Percentiles rank a stretch among this genome's conserved stretches.
Evolutionary conservation across 371 early-diverging fungal genomes (phyloP).

Genomic region (Syncephalastrum sp.): DNA sequence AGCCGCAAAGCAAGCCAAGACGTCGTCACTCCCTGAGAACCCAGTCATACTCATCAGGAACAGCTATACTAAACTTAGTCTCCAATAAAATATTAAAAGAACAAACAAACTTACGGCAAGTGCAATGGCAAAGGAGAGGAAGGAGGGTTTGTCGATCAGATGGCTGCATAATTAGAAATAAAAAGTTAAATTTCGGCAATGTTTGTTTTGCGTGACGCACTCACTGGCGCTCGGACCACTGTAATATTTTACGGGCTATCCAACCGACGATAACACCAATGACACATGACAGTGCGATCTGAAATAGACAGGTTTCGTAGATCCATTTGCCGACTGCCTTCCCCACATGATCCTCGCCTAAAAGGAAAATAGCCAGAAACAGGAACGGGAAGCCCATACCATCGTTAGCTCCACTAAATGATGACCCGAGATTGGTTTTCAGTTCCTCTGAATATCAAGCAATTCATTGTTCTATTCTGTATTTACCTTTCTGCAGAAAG

Average conservation of each 20-base stretch:
- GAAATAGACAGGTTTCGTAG: constrained; percentile 74
- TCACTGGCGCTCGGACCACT: constrained; percentile 69
- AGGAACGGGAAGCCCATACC: constrained; percentile 90
- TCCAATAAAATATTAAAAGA: neutral
- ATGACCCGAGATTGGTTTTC: neutral
- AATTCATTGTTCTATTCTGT: neutral
- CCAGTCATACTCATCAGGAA: constrained; percentile 80
- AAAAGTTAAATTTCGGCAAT: neutral
- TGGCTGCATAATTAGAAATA: constrained; percentile 31
- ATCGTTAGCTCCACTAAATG: constrained; percentile 76
- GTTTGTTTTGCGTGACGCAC: constrained; percentile 11
- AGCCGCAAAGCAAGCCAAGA: constrained; percentile 89
- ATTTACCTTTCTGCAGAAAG: constrained; percentile 82
- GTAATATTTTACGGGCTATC: constrained; percentile 69
- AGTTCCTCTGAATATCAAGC: neutral
- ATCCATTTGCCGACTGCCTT: constrained; percentile 79
- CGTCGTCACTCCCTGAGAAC: constrained; percentile 80
- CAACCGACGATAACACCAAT: constrained; percentile 84
- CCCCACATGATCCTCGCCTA: constrained; percentile 55
- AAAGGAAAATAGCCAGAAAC: constrained; percentile 75
- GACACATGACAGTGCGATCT: constrained; percentile 70
- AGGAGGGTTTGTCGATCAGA: constrained; percentile 90
- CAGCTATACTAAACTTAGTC: constrained; percentile 33
- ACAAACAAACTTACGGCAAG: constrained; percentile 64
- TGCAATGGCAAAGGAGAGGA: constrained; percentile 87